phyloP scores from a whole-genome alignment of 2,329 filamentous ascomycete species.

The Penicillium sp. region DNA sequence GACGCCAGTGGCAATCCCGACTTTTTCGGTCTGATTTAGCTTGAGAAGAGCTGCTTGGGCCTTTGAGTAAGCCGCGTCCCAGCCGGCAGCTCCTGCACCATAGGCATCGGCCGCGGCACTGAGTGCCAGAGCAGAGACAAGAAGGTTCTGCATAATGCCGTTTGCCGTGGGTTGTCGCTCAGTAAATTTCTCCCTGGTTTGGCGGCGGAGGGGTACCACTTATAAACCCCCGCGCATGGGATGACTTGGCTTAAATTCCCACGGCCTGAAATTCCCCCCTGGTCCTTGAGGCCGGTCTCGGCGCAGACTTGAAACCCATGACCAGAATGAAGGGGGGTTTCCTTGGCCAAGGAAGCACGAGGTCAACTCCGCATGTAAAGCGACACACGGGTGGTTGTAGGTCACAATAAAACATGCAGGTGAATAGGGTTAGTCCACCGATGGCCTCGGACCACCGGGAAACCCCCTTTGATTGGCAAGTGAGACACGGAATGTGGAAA shows the following conservation, averaged over 20 bases:
- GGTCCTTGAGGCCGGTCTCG: neutral
- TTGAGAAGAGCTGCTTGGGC: conserved; percentile 11
- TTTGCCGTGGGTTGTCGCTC: too few relatives aligned
- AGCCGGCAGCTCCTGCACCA: conserved; percentile 3
- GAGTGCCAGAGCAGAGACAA: conserved; percentile 5
- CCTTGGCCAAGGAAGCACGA: neutral
- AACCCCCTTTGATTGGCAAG: neutral
- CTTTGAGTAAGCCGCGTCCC: conserved; percentile 11
- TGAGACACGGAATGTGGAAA: neutral
- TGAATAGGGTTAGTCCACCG: neutral
- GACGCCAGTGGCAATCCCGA: conserved; percentile 28
- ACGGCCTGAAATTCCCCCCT: neutral
- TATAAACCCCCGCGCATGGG: neutral
- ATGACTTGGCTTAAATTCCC: neutral
- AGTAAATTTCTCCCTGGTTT: neutral
- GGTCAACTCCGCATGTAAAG: neutral
- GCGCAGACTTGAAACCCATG: neutral
- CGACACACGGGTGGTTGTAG: neutral
- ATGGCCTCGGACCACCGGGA: neutral
- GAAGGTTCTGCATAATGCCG: neutral
- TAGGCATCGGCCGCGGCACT: conserved; percentile 3
- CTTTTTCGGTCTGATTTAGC: conserved; percentile 23
- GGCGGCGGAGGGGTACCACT: neutral
- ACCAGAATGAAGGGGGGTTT: neutral
- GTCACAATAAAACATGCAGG: neutral